Percentiles rank a stretch among this genome's conserved stretches.
Conservation (phyloP, 805 yeast species). For the Kluyveromyces dobzhanskii region DNA sequence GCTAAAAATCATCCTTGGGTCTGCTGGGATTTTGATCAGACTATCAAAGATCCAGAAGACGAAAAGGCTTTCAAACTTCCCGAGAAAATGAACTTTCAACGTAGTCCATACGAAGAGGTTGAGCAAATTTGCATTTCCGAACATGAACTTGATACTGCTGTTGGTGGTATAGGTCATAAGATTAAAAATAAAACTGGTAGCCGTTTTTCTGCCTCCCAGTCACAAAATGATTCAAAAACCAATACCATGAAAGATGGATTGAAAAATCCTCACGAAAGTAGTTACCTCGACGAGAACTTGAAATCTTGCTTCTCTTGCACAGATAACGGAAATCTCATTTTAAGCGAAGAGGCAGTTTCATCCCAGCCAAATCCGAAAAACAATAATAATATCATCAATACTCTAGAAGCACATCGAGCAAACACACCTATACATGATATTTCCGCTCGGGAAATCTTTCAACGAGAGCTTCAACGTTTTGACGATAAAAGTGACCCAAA, state of each 20-base stretch:
- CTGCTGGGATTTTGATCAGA: constrained; percentile 32
- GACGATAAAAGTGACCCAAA: constrained; percentile 17
- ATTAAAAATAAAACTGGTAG: constrained; percentile 33
- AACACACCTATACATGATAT: constrained; percentile 2
- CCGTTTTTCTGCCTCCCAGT: constrained; percentile 4
- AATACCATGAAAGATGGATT: not conserved
- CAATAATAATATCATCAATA: not conserved
- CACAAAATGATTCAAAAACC: not conserved
- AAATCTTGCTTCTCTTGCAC: not conserved
- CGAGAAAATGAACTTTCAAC: constrained; percentile 22
- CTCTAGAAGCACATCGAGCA: not conserved
- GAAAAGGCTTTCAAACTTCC: constrained; percentile 10
- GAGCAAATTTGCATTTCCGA: constrained; percentile 50
- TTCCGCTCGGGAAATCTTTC: constrained; percentile 13
- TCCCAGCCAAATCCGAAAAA: not conserved
- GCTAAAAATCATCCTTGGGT: constrained; percentile 74
- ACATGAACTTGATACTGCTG: constrained; percentile 69
- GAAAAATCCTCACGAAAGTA: not conserved
- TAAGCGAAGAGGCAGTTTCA: constrained; percentile 5
- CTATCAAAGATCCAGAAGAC: constrained; percentile 5
- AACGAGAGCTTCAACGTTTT: constrained; percentile 19
- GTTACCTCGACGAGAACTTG: not conserved
- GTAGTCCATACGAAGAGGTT: constrained; percentile 20
- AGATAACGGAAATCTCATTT: constrained; percentile 26
- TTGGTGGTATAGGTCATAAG: constrained; percentile 69